Percentiles rank a stretch among this genome's conserved stretches.
These are phyloP conservation scores for Physaria fendleri DNA, from an alignment of 345 rosid species.

Conservation along the genomic window DNA sequence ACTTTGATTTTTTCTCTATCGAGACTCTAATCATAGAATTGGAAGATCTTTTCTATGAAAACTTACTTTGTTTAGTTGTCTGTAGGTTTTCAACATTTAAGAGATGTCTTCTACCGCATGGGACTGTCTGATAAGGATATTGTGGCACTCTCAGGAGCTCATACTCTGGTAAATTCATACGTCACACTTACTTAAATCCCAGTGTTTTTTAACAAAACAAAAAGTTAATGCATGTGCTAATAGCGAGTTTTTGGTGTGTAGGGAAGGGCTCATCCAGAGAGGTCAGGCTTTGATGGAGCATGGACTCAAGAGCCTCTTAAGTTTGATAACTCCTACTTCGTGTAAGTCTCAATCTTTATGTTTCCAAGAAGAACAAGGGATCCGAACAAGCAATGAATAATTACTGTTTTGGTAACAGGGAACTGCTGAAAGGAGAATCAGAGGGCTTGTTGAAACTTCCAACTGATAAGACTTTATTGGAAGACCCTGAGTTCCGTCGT, in stretches of 20 bases:
- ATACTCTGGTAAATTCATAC: slow-evolving; percentile 21
- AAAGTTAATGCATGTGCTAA: not conserved
- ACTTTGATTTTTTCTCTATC: too few species aligned
- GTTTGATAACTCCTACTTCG: slow-evolving; percentile 81
- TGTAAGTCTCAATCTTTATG: slow-evolving; percentile 54
- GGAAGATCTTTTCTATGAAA: too few species aligned
- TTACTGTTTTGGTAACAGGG: too few species aligned
- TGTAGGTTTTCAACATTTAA: slow-evolving; percentile 64
- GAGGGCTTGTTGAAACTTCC: slow-evolving; percentile 78
- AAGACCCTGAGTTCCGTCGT: slow-evolving; percentile 50
- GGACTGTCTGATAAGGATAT: slow-evolving; percentile 81
- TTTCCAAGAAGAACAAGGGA: too few species aligned
- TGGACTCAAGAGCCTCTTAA: slow-evolving; percentile 89
- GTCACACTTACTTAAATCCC: too few species aligned
- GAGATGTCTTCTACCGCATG: slow-evolving; percentile 76
- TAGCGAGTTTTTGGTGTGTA: slow-evolving; percentile 21
- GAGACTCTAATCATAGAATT: too few species aligned
- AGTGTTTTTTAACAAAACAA: too few species aligned
- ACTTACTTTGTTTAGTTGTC: too few species aligned
- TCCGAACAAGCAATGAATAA: too few species aligned
- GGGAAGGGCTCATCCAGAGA: slow-evolving; percentile 89
- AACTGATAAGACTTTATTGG: slow-evolving; percentile 60
- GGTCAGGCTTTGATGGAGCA: slow-evolving; percentile 91
- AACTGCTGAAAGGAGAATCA: slow-evolving; percentile 53
- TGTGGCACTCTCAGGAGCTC: slow-evolving; percentile 44